These are phyloP conservation scores for Daucus carota DNA, from an alignment of 129 eudicot species.

Conservation along the genomic window DH1_v3.0 NC_030388.2:2054501-2055000, in stretches of 20 bases:
- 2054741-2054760: slow-evolving; percentile 80
- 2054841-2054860: neutral
- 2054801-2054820: slow-evolving; percentile 80
- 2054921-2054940: too few relatives aligned
- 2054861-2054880: neutral
- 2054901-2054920: too few relatives aligned
- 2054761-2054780: slow-evolving; percentile 61
- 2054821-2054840: slow-evolving; percentile 90
- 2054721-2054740: slow-evolving; percentile 59
- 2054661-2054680: slow-evolving; percentile 62
- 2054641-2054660: slow-evolving; percentile 18
- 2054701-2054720: slow-evolving; percentile 70
- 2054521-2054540: slow-evolving; percentile 94
- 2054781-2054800: slow-evolving; percentile 86
- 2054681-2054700: slow-evolving; percentile 54
- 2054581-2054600: neutral
- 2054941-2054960: too few relatives aligned
- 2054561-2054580: neutral
- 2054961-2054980: too few relatives aligned
- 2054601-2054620: neutral
- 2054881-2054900: neutral
- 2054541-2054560: slow-evolving; percentile 88
- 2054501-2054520: slow-evolving; percentile 84
- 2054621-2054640: neutral
- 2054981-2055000: too few relatives aligned